Evolutionary conservation across 305 asterid genomes (phyloP), one percentile per base, ranked within the genome.

Genomic region (Nicotiana rustica): DNA sequence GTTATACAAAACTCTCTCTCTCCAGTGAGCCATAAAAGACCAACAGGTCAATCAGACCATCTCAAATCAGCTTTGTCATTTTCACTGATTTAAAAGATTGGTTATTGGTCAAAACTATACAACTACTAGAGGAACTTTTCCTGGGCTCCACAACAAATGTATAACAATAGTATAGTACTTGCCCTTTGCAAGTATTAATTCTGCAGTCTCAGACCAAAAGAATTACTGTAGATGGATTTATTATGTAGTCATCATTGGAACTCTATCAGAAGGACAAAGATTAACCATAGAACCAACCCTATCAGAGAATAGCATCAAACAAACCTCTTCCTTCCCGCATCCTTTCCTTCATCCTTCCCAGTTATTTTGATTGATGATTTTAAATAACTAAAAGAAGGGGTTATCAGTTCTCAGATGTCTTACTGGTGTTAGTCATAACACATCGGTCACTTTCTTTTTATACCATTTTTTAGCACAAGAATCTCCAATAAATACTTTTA

Each of bases 361-460:
- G 44, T 73, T 49, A 73, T 14, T 73, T 49, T 49, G 52, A 18
- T 15, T 73, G 44, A 73, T 14, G 25, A 52, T 73, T 13, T 73
- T 49, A 49, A 73, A 25, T 49, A 49, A 59, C 44, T 73, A 49
- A 41, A 41, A 41, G 61, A 25, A 25, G 25, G 44, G 47, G 25
- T 73, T 19, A 21, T 47, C 62, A 47, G 79, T 13, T 47, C 25
- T 73, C 61, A 73, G 38, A 73, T 73, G 79, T 73, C 79, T 73
- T 47, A 13, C 62, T 13, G 41, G 41, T 1, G 21, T 47, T 73
- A 47, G 59, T 49, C 78, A 73, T 73, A 73, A 21, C 44, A 73
- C 64, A 7, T 21, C 25, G 79, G 14, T 73, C 52, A 61, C 21
- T 73, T 49, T 47, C 12, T 71, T 44, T 71, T 71, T 44, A 19